phyloP scores from a whole-genome alignment of 306 rosid species.

The Cucurbita maxima region DNA sequence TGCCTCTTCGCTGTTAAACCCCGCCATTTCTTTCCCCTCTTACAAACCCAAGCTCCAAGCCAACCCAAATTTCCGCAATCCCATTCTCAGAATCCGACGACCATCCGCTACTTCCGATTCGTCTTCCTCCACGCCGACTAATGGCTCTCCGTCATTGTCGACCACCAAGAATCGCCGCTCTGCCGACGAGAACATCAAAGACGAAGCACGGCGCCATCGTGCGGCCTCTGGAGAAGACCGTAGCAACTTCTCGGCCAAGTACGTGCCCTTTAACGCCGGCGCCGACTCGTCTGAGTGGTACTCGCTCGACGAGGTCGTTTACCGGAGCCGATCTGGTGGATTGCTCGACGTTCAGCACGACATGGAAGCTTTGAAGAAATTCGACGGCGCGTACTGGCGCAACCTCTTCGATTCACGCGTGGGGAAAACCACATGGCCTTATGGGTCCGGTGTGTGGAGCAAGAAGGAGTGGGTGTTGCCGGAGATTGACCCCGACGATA shows the following conservation, averaged over 20 bases:
- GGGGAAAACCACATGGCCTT: conserved; percentile 80
- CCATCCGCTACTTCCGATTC: conserved; percentile 29
- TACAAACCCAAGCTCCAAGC: conserved; percentile 8
- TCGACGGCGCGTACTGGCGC: conserved; percentile 68
- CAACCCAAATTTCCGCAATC: background rate
- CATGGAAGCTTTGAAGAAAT: conserved; percentile 36
- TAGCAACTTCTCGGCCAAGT: conserved; percentile 41
- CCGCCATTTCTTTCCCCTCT: conserved; percentile 28
- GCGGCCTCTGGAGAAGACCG: background rate
- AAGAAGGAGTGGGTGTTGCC: conserved; percentile 87
- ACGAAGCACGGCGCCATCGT: conserved; percentile 56
- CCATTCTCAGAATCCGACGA: conserved; percentile 11
- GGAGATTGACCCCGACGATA: conserved; percentile 57
- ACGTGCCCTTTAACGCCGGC: conserved; percentile 51
- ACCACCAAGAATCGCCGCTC: conserved; percentile 16
- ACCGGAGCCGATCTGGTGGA: conserved; percentile 70
- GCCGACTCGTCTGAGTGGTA: conserved; percentile 41
- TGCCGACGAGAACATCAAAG: conserved; percentile 44
- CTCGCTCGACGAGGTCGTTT: conserved; percentile 76
- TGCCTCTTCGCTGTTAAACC: conserved; percentile 23
- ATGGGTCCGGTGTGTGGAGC: conserved; percentile 88
- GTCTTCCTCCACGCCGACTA: conserved; percentile 4
- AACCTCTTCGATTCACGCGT: conserved; percentile 71
- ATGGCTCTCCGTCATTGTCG: conserved; percentile 9
- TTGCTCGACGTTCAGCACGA: conserved; percentile 72